Evolutionary conservation across 2,329 filamentous ascomycete species (phyloP).

Genomic region (Parastagonospora nodorum): DNA sequence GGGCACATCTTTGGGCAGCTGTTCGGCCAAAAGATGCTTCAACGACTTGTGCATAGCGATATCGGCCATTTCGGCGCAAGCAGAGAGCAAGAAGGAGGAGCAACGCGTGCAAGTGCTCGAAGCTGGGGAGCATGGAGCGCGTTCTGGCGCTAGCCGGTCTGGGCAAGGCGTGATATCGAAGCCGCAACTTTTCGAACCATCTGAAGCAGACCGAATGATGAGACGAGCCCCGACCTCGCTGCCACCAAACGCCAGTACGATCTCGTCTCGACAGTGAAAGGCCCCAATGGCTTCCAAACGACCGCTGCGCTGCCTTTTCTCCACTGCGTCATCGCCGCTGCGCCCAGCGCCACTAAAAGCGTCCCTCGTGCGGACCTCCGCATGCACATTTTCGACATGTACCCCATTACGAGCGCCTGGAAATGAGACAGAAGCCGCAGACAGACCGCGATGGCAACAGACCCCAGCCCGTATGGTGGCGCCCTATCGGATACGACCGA

Average conservation of each 20-base stretch:
- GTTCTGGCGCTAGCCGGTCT: slow-evolving; percentile 14
- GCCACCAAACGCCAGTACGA: slow-evolving; percentile 6
- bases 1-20: slow-evolving; percentile 57
- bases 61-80: slow-evolving; percentile 30
- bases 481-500: slow-evolving; percentile 60
- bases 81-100: slow-evolving; percentile 7
- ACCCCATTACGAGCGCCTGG: slow-evolving; percentile 27
- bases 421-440: slow-evolving; percentile 38
- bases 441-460: slow-evolving; percentile 56
- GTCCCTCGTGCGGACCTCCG: slow-evolving; percentile 40
- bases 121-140: slow-evolving; percentile 20
- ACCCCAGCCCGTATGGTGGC: slow-evolving; percentile 55
- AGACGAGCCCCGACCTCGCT: slow-evolving; percentile 12
- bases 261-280: neutral
- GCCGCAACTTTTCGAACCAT: slow-evolving; percentile 38
- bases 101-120: slow-evolving; percentile 11
- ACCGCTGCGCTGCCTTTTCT: slow-evolving; percentile 43
- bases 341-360: slow-evolving; percentile 30
- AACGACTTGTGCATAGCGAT: slow-evolving; percentile 29
- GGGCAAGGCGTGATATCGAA: slow-evolving; percentile 23
- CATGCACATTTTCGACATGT: slow-evolving; percentile 42
- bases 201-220: slow-evolving; percentile 22
- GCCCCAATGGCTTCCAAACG: slow-evolving; percentile 56
- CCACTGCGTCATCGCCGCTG: slow-evolving; percentile 32
- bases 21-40: slow-evolving; percentile 55